Evolutionary conservation across 192 early-diverging fungal species (phyloP), one percentile per base, ranked within the genome.

Genomic region (Fimicolochytrium jonesii): DNA sequence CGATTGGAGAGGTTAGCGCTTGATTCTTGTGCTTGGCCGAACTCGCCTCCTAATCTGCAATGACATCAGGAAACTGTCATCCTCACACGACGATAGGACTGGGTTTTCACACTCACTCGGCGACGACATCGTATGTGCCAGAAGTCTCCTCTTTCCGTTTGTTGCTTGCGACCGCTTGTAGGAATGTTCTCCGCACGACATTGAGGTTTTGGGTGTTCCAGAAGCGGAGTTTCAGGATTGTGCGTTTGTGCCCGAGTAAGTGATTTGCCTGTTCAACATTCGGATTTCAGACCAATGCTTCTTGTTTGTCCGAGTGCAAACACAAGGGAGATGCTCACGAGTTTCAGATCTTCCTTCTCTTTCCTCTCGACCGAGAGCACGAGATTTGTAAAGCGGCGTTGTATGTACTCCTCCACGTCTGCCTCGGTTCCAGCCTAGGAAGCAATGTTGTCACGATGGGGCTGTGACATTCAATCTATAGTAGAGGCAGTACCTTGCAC

Each of bases 251-350:
- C 25, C 92, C 93, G 11, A 87, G 62, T 46, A 99, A 75, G 63
- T 99, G 97, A 70, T 99, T 95, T 33, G 87, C 78, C 93, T 92
- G 62, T 13, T n/a, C n/a, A n/a, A n/a, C n/a, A n/a, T n/a, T n/a
- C n/a, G n/a, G n/a, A n/a, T n/a, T n/a, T n/a, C n/a, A n/a, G n/a
- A n/a, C n/a, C n/a, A n/a, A n/a, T n/a, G n/a, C n/a, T n/a, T n/a
- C n/a, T n/a, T n/a, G n/a, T n/a, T n/a, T n/a, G n/a, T n/a, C n/a
- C n/a, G n/a, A n/a, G n/a, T n/a, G n/a, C n/a, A n/a, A n/a, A n/a
- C n/a, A n/a, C n/a, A n/a, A n/a, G n/a, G 25, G 23, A 26, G 32
- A 36, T n/a, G 48, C 52, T 36, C 76, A 90, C 91, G 82, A 87
- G 79, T 20, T 80, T 74, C 49, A 99, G 71, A 74, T 99, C 94